Conservation (phyloP, 306 rosid genomes). For the Leucaena leucocephala region DNA sequence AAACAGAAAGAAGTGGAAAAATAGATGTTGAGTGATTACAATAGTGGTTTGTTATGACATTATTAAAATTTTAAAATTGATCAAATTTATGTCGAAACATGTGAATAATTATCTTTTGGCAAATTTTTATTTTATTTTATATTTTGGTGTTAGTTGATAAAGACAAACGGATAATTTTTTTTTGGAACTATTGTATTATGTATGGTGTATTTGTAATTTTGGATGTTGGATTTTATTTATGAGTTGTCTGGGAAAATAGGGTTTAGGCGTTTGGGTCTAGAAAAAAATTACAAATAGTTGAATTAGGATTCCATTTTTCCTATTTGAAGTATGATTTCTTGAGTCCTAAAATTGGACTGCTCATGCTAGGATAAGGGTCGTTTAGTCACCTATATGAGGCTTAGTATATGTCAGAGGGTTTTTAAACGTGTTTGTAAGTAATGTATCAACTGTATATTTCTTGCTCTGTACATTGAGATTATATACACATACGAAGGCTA, state of each 20-base stretch:
- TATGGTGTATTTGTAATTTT: not conserved
- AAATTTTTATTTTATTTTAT: not conserved
- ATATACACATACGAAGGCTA: too few relatives aligned
- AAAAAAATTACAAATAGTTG: not conserved
- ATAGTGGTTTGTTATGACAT: slow-evolving; percentile 3
- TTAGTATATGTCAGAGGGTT: not conserved
- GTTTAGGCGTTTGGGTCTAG: not conserved
- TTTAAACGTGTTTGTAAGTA: too few relatives aligned
- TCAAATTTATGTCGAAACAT: not conserved
- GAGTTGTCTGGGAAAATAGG: not conserved
- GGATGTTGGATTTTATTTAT: not conserved
- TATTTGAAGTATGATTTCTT: not conserved
- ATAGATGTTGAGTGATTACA: not conserved
- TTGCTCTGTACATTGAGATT: too few relatives aligned
- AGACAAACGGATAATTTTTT: not conserved
- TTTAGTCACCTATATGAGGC: not conserved
- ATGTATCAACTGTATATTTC: too few relatives aligned
- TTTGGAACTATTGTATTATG: not conserved
- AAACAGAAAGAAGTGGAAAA: not conserved
- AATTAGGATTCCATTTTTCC: not conserved
- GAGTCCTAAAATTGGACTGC: not conserved
- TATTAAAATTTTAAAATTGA: not conserved
- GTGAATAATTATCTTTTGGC: not conserved
- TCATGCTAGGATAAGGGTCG: not conserved
- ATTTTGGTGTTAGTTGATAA: not conserved